phyloP scores from a whole-genome alignment of 371 early-diverging fungal species.

The Nosema bombycis region DNA sequence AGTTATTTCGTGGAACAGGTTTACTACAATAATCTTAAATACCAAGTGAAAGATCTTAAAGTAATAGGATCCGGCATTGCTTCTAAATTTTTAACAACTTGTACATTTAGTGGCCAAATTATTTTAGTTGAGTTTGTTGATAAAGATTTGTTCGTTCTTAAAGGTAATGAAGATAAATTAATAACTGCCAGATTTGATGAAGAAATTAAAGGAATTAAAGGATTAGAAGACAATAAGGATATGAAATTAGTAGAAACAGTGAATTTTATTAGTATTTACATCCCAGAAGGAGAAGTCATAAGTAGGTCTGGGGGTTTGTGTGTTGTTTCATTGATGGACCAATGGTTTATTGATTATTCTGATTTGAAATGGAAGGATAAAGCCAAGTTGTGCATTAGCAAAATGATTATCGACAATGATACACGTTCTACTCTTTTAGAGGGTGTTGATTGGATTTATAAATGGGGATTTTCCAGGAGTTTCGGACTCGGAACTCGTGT shows the following conservation, averaged over 20 bases:
- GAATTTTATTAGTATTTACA: constrained; percentile 67
- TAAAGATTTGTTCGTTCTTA: not conserved
- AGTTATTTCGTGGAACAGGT: constrained; percentile 37
- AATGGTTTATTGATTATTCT: constrained; percentile 98
- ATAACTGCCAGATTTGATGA: not conserved
- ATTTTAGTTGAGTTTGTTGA: constrained; percentile 9
- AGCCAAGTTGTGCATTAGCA: constrained; percentile 69
- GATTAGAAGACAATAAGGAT: not conserved
- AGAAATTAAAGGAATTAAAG: constrained; percentile 7
- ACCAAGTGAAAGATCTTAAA: constrained; percentile 24
- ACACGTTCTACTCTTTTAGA: constrained; percentile 78
- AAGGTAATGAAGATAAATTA: not conserved
- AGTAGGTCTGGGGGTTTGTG: constrained; percentile 93
- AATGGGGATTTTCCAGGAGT: constrained; percentile 95
- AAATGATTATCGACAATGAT: constrained; percentile 79
- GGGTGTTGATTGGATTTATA: constrained; percentile 85
- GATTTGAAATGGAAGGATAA: constrained; percentile 78
- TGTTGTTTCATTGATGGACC: constrained; percentile 89
- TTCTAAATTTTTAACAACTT: not conserved
- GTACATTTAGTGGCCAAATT: not conserved
- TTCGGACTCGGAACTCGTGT: constrained; percentile 91
- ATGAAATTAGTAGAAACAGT: constrained; percentile 26
- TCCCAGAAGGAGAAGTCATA: constrained; percentile 87
- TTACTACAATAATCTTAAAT: constrained; percentile 31
- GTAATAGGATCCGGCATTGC: not conserved